Evolutionary conservation across 2,329 filamentous ascomycete species (phyloP).

Genomic region (Cercospora zeina): DNA sequence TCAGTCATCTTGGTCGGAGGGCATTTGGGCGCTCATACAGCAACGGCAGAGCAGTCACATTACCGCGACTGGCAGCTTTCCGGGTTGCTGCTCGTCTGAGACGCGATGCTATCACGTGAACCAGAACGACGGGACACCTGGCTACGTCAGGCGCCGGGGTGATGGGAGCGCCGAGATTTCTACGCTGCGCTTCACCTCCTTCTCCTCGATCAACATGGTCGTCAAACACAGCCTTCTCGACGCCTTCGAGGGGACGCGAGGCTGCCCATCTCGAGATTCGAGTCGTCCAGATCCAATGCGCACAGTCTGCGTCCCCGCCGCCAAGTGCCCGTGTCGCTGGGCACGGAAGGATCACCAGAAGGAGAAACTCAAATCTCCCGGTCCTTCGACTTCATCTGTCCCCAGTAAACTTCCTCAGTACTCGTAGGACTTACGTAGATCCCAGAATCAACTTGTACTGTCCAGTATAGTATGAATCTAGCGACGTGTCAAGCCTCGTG

Average conservation of each 20-base stretch:
- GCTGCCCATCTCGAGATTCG: no score
- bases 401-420: neutral
- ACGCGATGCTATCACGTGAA: slow-evolving; percentile 12
- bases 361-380: neutral
- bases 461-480: neutral
- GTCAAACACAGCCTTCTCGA: neutral
- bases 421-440: neutral
- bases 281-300: neutral
- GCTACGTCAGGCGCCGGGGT: slow-evolving; percentile 4
- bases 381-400: neutral
- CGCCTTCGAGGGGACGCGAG: neutral
- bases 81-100: slow-evolving; percentile 2
- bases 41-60: neutral
- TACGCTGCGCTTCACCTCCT: neutral
- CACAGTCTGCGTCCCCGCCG: neutral
- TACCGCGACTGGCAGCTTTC: neutral
- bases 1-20: slow-evolving; percentile 5
- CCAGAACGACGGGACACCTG: slow-evolving; percentile 1
- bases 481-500: neutral
- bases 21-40: neutral
- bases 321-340: neutral
- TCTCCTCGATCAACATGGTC: neutral
- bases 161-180: neutral
- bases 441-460: neutral
- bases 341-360: neutral